A percentile compares a stretch with the other conserved stretches of the same genome.
Evolutionary conservation across 768 basidiomycete species (phyloP).

Genomic region (Mycena haematopus): DNA sequence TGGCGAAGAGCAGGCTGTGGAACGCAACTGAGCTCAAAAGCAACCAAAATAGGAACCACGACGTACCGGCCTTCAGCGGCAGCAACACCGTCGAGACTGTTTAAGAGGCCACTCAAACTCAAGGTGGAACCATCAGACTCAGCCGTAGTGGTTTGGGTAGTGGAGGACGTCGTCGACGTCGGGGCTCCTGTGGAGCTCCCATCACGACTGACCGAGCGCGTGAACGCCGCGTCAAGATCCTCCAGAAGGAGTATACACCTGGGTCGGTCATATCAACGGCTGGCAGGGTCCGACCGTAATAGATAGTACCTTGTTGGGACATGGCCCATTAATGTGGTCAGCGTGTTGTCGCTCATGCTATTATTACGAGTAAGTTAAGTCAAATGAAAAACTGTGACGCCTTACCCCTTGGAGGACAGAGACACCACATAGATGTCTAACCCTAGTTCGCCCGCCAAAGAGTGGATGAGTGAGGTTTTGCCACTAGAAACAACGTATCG

Average conservation of each 20-base stretch:
- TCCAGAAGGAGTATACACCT: constrained; percentile 94
- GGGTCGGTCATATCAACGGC: constrained; percentile 25
- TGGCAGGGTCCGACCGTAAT: constrained; percentile 8
- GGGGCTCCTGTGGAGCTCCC: constrained; percentile 79
- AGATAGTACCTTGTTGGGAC: constrained; percentile 75
- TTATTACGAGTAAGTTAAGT: constrained; percentile 28
- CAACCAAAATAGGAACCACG: constrained; percentile 6
- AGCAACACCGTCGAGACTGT: constrained; percentile 86
- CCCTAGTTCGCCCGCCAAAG: constrained; percentile 82
- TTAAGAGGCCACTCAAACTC: constrained; percentile 83
- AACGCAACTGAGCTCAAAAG: constrained; percentile 18
- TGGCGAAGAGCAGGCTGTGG: constrained; percentile 81
- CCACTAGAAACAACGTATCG: constrained; percentile 53
- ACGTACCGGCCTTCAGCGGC: constrained; percentile 86
- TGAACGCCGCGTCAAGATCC: constrained; percentile 93
- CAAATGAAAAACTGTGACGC: constrained; percentile 3
- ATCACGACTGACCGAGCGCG: constrained; percentile 85
- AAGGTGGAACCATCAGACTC: constrained; percentile 76
- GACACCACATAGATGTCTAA: constrained; percentile 93
- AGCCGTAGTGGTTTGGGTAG: constrained; percentile 49
- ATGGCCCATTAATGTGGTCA: constrained; percentile 87
- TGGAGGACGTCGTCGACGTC: constrained; percentile 49
- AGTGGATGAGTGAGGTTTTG: constrained; percentile 87
- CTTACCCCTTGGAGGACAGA: constrained; percentile 85
- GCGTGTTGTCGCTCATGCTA: constrained; percentile 91